phyloP scores from a whole-genome alignment of 129 eudicot species.

The Tagetes patula region DNA sequence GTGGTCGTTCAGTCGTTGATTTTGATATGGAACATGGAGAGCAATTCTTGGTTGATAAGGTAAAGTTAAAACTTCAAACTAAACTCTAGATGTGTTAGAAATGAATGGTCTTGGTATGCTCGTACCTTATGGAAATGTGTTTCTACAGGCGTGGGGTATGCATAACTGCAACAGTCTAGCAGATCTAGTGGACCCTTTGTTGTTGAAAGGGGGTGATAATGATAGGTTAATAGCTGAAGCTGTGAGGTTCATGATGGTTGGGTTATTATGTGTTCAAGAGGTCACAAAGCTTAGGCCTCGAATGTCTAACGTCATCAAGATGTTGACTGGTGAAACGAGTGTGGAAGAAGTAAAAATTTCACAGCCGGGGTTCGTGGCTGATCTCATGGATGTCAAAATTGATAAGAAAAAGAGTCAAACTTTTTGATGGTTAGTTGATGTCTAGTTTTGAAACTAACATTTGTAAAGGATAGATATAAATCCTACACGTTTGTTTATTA shows the following conservation, averaged over 20 bases:
- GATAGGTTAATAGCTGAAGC: conserved; percentile 50
- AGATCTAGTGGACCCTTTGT: conserved; percentile 52
- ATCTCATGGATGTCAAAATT: conserved; percentile 66
- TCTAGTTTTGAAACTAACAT: conserved; percentile 24
- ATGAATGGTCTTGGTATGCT: background rate
- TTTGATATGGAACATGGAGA: conserved; percentile 68
- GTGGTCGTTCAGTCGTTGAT: conserved; percentile 60
- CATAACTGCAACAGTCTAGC: conserved; percentile 45
- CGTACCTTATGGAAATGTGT: conserved; percentile 9
- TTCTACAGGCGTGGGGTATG: conserved; percentile 66
- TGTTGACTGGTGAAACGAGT: conserved; percentile 51
- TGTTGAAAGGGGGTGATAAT: conserved; percentile 47
- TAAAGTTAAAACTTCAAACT: conserved; percentile 23
- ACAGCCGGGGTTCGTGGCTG: conserved; percentile 69
- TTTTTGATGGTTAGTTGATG: conserved; percentile 26
- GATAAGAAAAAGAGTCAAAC: conserved; percentile 33
- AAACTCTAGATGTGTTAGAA: background rate
- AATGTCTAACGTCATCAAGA: conserved; percentile 59
- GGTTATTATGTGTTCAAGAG: conserved; percentile 87
- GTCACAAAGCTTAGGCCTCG: conserved; percentile 54
- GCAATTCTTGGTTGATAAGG: conserved; percentile 76
- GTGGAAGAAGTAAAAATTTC: conserved; percentile 36
- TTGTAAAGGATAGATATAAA: conserved; percentile 22
- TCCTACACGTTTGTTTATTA: conserved; percentile 25
- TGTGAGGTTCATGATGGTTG: conserved; percentile 53